A percentile compares a stretch with the other conserved stretches of the same genome.
Evolutionary conservation across 306 rosid genomes (phyloP).

Genomic region (Luffa acutangula): DNA sequence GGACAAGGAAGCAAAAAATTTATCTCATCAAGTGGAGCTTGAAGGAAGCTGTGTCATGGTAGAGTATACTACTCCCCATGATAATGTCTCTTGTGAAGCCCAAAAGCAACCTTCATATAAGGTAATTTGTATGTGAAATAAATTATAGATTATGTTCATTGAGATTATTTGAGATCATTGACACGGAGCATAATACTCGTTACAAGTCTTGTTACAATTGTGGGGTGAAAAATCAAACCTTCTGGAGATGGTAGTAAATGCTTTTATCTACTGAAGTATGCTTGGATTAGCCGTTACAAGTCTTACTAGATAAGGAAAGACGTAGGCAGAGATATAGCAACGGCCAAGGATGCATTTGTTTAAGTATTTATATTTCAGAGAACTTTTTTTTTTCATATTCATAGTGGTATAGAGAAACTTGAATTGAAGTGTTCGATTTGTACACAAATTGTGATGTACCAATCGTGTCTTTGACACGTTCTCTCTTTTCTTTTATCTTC

Average conservation of each 20-base stretch:
- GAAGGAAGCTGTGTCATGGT: conserved; percentile 39
- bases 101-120: conserved; percentile 56
- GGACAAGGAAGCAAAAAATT: conserved; percentile 32
- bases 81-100: conserved; percentile 26
- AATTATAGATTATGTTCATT: neutral
- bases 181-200: neutral
- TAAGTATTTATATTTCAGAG: neutral
- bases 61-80: conserved; percentile 35
- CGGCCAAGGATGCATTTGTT: neutral
- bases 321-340: neutral
- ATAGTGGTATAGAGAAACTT: neutral
- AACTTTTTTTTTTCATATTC: neutral
- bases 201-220: neutral
- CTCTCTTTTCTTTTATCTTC: too few species aligned
- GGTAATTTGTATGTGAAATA: conserved; percentile 25
- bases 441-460: too few species aligned
- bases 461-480: too few species aligned
- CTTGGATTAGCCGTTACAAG: neutral
- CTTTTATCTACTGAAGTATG: too few species aligned
- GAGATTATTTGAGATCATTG: neutral
- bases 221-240: neutral
- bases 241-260: neutral
- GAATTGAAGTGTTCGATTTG: too few species aligned
- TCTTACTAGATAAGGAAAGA: neutral
- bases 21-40: conserved; percentile 34